Evolutionary conservation across 2,329 filamentous ascomycete species (phyloP), one percentile per base, ranked within the genome.

Genomic region (Fusarium solani-melongenae): DNA sequence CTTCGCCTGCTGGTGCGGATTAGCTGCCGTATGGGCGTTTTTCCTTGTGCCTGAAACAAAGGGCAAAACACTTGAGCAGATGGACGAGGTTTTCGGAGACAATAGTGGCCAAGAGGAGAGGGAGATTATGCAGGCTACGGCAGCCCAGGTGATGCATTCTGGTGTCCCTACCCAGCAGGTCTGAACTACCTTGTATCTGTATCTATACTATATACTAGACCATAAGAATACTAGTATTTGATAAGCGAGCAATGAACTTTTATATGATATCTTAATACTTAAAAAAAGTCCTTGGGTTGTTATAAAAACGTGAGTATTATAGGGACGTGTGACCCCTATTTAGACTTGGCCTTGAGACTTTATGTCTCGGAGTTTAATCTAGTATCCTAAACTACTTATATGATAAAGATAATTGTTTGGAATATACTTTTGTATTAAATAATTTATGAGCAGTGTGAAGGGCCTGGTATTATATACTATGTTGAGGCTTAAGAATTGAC

Each of bases 21-120:
- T 56, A 5, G 53, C 53, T 78, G 90, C 90, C 38, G 80, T 94
- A 59, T 92, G 94, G 79, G 90, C 93, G 73, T 89, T 88, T 77
- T 86, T 94, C 70, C 78, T 85, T 29, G 83, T 83, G 0, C 92
- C 91, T 0, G 86, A 94, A 82, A 94, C 92, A 0, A 88, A 89
- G 69, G 92, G 92, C 15, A 93, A 91, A 81, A 92, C 92, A 0
- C 88, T 95, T 1, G 93, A 95, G 78, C 92, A 95, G 78, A 91
- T 94, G 80, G 92, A 93, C 69, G 88, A 89, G 14, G 91, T 94
- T 73, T 95, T 95, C 80, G 85, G 63, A n/a, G 69, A 73, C 8
- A 64, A 58, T 29, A 71, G 67, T 7, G 64, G 57, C 8, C 49
- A 66, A 17, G 65, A 71, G 29, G 64, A 73, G 34, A 63, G 49